Evolutionary conservation across 23 red algal genomes (phyloP).

Genomic region (Porphyridium purpureum): DNA sequence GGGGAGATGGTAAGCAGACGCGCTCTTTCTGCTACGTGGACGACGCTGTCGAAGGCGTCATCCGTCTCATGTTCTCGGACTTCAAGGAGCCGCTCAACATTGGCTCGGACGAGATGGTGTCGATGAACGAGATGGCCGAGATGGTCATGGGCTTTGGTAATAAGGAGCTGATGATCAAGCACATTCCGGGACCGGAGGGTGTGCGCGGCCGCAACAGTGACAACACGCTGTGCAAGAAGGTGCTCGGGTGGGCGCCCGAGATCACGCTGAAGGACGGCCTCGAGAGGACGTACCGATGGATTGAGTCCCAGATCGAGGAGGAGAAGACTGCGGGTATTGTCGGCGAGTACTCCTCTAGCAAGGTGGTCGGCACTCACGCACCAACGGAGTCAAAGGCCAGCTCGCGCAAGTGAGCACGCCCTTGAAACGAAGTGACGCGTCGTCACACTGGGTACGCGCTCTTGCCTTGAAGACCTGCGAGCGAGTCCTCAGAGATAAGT

Average conservation of each 20-base stretch:
- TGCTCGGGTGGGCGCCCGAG: constrained; percentile 90
- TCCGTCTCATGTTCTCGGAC: constrained; percentile 98
- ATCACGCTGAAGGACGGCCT: constrained; percentile 73
- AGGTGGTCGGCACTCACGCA: constrained; percentile 91
- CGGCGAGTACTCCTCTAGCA: constrained; percentile 59
- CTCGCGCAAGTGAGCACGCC: constrained; percentile 86
- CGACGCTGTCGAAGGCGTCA: constrained; percentile 97
- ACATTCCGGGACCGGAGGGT: constrained; percentile 98
- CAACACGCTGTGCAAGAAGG: constrained; percentile 90
- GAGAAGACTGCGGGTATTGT: constrained; percentile 52
- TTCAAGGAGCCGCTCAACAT: constrained; percentile 97
- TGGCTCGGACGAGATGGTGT: constrained; percentile 98
- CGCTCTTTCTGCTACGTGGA: constrained; percentile 99
- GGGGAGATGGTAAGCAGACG: constrained; percentile 99
- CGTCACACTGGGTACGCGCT: no score
- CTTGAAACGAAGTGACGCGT: no score
- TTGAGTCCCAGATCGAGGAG: constrained; percentile 90
- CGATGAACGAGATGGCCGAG: constrained; percentile 99
- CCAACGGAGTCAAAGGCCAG: constrained; percentile 96
- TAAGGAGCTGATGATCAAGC: constrained; percentile 91
- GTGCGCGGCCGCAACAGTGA: constrained; percentile 95
- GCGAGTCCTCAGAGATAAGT: no score
- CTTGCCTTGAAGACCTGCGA: no score
- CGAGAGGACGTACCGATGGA: constrained; percentile 91
- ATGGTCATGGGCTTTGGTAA: constrained; percentile 80